Evolutionary conservation across 805 yeast genomes (phyloP).

Genomic region (Saccharomycopsis microspora): DNA sequence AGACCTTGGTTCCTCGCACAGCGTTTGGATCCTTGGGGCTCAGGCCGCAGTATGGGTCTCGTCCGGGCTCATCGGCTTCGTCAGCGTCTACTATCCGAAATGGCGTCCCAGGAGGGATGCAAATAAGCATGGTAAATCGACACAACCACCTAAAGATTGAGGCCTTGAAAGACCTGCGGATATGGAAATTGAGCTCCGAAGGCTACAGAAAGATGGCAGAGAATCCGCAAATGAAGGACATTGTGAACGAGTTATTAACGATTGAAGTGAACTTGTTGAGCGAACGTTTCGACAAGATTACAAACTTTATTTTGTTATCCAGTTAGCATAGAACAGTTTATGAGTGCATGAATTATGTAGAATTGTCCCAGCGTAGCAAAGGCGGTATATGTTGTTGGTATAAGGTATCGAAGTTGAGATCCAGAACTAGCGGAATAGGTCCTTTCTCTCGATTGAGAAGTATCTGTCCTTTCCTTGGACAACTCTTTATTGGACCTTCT

Average conservation of each 20-base stretch:
- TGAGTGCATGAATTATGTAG: not conserved
- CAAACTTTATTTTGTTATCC: constrained; percentile 33
- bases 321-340: constrained; percentile 18
- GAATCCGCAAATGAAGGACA: constrained; percentile 22
- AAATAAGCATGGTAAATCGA: not conserved
- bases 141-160: constrained; percentile 1
- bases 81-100: not conserved
- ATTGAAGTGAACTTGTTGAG: constrained; percentile 30
- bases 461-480: too few species aligned
- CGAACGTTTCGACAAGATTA: constrained; percentile 36
- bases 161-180: constrained; percentile 23
- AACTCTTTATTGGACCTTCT: too few species aligned
- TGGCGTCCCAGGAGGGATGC: not conserved
- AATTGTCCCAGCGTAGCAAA: not conserved
- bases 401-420: too few species aligned
- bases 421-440: not conserved
- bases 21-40: constrained; percentile 55
- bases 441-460: too few species aligned
- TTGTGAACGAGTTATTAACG: constrained; percentile 27
- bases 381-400: too few species aligned
- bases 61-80: not conserved
- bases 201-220: constrained; percentile 26
- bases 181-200: constrained; percentile 28
- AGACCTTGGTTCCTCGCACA: constrained; percentile 57
- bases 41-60: not conserved